Evolutionary conservation across 192 early-diverging fungal genomes (phyloP).

Genomic region (Podila horticola): DNA sequence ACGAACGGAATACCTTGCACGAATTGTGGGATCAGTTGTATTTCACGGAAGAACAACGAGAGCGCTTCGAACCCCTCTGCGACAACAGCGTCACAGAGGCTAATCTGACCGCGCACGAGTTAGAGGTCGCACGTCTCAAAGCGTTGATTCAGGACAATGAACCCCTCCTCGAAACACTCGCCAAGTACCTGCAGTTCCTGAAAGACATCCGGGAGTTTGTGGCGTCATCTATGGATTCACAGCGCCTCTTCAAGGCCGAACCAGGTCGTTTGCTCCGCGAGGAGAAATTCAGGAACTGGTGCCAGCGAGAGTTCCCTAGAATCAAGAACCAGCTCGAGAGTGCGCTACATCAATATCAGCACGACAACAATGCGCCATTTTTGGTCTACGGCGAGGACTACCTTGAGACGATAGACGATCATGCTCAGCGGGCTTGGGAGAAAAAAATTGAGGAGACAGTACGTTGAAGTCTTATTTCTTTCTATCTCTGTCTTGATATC

Average conservation of each 20-base stretch:
- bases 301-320: conserved; percentile 57
- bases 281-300: conserved; percentile 59
- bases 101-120: conserved; percentile 51
- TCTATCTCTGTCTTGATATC: background rate
- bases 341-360: conserved; percentile 51
- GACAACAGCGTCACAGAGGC: conserved; percentile 42
- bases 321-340: conserved; percentile 42
- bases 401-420: conserved; percentile 31
- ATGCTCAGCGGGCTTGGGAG: conserved; percentile 33
- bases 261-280: conserved; percentile 61
- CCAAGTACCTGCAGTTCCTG: conserved; percentile 45
- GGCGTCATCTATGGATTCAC: conserved; percentile 48
- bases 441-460: conserved; percentile 43
- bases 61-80: conserved; percentile 28
- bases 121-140: conserved; percentile 50
- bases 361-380: conserved; percentile 50
- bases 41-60: conserved; percentile 33
- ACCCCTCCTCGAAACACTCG: conserved; percentile 53
- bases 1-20: conserved; percentile 46
- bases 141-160: conserved; percentile 46
- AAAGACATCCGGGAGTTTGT: conserved; percentile 54
- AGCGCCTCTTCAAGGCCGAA: conserved; percentile 56
- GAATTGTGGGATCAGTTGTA: conserved; percentile 57
- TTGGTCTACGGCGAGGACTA: conserved; percentile 58
- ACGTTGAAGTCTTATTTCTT: background rate